Base-by-base conservation (phyloP, 345 rosid species). In the Psidium friedrichsthalianum region DNA sequence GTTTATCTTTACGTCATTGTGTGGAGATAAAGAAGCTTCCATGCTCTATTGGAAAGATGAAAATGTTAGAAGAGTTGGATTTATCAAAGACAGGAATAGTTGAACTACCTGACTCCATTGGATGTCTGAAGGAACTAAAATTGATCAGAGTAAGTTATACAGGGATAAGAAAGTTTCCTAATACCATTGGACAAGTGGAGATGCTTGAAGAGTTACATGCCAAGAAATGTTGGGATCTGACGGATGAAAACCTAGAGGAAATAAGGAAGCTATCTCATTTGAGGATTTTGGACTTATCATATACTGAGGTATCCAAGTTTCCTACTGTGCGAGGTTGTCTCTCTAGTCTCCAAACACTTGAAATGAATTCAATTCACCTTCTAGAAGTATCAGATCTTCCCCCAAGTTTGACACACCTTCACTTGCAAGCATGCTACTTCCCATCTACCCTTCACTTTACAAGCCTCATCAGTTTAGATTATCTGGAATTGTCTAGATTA, bases 291-390 rank as follows among this genome's bases (percentile, higher is more conserved):
- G 36, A 59, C 40, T 27, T 59, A 6, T 3, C 40, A 0, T 27
- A 27, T 1, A 59, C 40, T 6, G 1, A 0, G 2, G 74, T 59
- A 13, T 27, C 21, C 0, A 6, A 8, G 0, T 59, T 59, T 1
- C 74, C 74, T 3, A 6, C 0, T 0, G 20, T 27, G 40, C 4
- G 6, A 27, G 5, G 10, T 14, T 6, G 0, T 27, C 36, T 59
- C 1, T 27, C 64, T 25, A 0, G 0, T 59, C 74, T 59, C 74
- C 9, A 59, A 1, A 27, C 1, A 0, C 74, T 59, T 59, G 20
- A 2, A 59, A 1, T 27, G 74, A 1, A 40, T 59, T 59, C 21
- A 1, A 27, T 6, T 27, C 11, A 2, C 1, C 49, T 59, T 14
- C 4, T 1, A 27, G 54, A 2, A 16, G 11, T 69, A 2, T 36